Evolutionary conservation across 306 rosid species (phyloP).

Genomic region (Vicia sativa): DNA sequence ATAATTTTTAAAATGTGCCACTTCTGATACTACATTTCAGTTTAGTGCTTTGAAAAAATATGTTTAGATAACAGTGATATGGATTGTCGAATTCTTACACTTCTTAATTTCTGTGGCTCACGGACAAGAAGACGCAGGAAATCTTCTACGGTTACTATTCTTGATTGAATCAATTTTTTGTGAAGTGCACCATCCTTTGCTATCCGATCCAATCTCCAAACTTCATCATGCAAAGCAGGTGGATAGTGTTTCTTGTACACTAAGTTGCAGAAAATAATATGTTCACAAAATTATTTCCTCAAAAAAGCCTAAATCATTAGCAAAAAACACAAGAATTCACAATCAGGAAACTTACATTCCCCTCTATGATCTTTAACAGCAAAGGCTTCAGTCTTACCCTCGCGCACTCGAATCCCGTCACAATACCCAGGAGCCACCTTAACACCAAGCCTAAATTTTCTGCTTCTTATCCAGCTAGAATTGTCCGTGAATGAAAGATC

Average conservation of each 20-base stretch:
- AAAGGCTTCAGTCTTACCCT: slow-evolving; percentile 85
- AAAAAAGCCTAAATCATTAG: neutral
- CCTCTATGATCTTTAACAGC: slow-evolving; percentile 93
- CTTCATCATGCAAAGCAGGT: slow-evolving; percentile 83
- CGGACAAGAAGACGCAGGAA: slow-evolving; percentile 73
- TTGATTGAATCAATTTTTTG: slow-evolving; percentile 63
- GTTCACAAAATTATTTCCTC: slow-evolving; percentile 6
- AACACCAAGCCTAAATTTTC: slow-evolving; percentile 84
- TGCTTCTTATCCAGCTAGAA: slow-evolving; percentile 91
- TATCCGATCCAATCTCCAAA: slow-evolving; percentile 87
- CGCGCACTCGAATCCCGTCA: slow-evolving; percentile 65
- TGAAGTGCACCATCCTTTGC: slow-evolving; percentile 92
- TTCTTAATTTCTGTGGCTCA: slow-evolving; percentile 76
- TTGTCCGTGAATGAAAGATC: slow-evolving; percentile 88
- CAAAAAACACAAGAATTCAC: neutral
- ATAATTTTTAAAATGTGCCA: too few relatives aligned
- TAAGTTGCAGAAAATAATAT: slow-evolving; percentile 38
- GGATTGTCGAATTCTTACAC: slow-evolving; percentile 52
- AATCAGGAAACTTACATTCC: slow-evolving; percentile 67
- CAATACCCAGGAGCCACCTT: slow-evolving; percentile 66
- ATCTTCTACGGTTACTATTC: slow-evolving; percentile 72
- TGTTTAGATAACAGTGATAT: slow-evolving; percentile 17
- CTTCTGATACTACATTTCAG: too few relatives aligned
- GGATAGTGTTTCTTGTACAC: slow-evolving; percentile 93
- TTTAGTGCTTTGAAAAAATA: neutral